Base-by-base conservation (phyloP, 257 asterid genomes). In the Paulownia fortunei region DNA sequence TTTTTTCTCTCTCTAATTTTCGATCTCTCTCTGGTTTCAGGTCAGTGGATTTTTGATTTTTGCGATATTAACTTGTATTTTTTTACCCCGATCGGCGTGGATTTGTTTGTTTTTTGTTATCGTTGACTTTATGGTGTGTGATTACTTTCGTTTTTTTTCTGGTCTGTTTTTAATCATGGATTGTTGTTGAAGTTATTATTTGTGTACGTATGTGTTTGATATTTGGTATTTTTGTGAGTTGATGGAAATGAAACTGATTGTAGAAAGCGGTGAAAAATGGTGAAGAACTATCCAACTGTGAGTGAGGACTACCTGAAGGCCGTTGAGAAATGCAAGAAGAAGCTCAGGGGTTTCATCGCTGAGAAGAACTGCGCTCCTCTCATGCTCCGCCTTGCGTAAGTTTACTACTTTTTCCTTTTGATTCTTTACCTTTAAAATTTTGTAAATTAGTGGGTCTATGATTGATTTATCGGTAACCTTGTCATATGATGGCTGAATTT, bases 341-440 rank as follows among this genome's bases (percentile, higher is more conserved):
- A 92, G 90, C 92, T 94, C 9, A 91, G 97, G 80, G 99, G 94
- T 12, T 79, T 94, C 69, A 94, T 94, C 66, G 92, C 98, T 13
- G 97, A 88, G 85, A 94, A 94, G 86, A 84, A 87, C 75, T 92
- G 99, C 66, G 97, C 98, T 80, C 98, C 99, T 6, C 56, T 94
- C 76, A 91, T 92, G 96, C 94, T 94, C 52, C 96, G 99, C 8
- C 84, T 92, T 7, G 99, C 96, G 99, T 94, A 84, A 69, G 89
- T 21, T 74, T 67, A 1, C 27, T 30, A 8, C 2, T 56, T 23
- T 19, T 18, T 69, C 9, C 41, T 18, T 46, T 49, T 15, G 18
- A 5, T 64, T 23, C 2, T 13, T 51, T 49, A 4, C 1, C 18
- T 54, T 27, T 36, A 3, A 27, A 2, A 69, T 68, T 5, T 11